phyloP scores from a whole-genome alignment of 495 filamentous ascomycete genomes.

The Pyronema domesticum region DNA sequence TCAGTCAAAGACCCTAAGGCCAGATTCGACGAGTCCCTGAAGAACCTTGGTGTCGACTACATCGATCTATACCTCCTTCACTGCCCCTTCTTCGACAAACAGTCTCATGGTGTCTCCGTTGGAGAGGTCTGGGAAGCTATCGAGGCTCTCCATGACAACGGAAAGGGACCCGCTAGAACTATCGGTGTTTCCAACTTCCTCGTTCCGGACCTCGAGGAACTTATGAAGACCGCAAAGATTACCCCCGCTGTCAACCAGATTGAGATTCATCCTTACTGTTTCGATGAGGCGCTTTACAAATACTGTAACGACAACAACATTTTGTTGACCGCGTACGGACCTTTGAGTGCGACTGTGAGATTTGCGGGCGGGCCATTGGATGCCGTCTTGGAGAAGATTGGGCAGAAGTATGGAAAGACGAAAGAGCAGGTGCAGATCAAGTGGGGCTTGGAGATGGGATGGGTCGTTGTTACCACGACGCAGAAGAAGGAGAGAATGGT shows the following conservation, averaged over 20 bases:
- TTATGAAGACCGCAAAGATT: constrained; percentile 29
- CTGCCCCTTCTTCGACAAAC: background rate
- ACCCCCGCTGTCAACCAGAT: constrained; percentile 34
- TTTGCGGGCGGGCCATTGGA: constrained; percentile 45
- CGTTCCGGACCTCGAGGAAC: constrained; percentile 26
- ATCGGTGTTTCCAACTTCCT: constrained; percentile 39
- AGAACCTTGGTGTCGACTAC: constrained; percentile 44
- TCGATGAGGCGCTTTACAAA: constrained; percentile 28
- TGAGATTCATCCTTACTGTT: constrained; percentile 37
- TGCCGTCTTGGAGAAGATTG: constrained; percentile 29
- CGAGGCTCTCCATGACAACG: constrained; percentile 29
- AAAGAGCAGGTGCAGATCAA: constrained; percentile 27
- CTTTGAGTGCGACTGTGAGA: constrained; percentile 38
- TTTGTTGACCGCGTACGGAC: constrained; percentile 33
- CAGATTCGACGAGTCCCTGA: constrained; percentile 42
- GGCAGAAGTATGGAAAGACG: constrained; percentile 22
- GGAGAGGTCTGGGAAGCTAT: constrained; percentile 29
- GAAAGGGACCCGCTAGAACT: constrained; percentile 23
- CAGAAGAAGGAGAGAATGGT: constrained; percentile 48
- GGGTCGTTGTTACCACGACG: constrained; percentile 43
- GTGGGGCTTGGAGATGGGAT: constrained; percentile 41
- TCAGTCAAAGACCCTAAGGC: constrained; percentile 26
- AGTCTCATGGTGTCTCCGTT: constrained; percentile 23
- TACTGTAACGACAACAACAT: constrained; percentile 30
- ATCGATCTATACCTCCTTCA: constrained; percentile 41